phyloP scores from a whole-genome alignment of 768 basidiomycete genomes.

The Boletellus ananiceps region DNA sequence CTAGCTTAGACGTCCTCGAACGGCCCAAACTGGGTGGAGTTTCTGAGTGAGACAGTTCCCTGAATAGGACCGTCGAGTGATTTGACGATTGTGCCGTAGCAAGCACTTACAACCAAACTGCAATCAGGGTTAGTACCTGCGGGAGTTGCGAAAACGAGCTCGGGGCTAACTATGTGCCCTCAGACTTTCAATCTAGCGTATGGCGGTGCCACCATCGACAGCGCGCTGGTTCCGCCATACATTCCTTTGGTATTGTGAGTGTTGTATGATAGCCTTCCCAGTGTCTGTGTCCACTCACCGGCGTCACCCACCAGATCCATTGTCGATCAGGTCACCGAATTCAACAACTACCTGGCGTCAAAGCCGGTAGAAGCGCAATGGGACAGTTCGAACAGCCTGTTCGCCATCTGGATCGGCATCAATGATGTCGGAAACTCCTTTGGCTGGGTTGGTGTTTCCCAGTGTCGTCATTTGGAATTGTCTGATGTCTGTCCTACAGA shows the following conservation, averaged over 20 bases:
- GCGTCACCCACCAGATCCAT: constrained; percentile 12
- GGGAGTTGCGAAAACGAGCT: background rate
- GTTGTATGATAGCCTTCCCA: constrained; percentile 6
- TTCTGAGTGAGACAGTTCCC: constrained; percentile 37
- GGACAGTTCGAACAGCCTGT: constrained; percentile 53
- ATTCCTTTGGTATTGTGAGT: constrained; percentile 47
- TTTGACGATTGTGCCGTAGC: constrained; percentile 28
- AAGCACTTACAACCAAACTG: constrained; percentile 51
- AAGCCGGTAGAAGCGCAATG: constrained; percentile 52
- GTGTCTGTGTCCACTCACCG: background rate
- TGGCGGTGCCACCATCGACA: constrained; percentile 63
- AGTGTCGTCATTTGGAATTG: background rate
- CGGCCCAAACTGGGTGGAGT: constrained; percentile 60
- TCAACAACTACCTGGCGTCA: constrained; percentile 41
- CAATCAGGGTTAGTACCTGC: constrained; percentile 37
- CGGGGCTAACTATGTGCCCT: background rate
- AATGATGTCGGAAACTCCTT: constrained; percentile 46
- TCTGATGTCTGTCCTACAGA: constrained; percentile 9
- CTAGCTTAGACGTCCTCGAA: constrained; percentile 49
- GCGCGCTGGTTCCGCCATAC: constrained; percentile 51
- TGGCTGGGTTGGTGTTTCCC: constrained; percentile 16
- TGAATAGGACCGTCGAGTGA: background rate
- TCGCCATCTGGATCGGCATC: constrained; percentile 69
- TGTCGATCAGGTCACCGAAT: constrained; percentile 58
- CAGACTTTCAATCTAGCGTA: constrained; percentile 65